These are phyloP conservation scores for Suhomyces sp. DNA, from an alignment of 805 yeast genomes.

Conservation along the genomic window DNA sequence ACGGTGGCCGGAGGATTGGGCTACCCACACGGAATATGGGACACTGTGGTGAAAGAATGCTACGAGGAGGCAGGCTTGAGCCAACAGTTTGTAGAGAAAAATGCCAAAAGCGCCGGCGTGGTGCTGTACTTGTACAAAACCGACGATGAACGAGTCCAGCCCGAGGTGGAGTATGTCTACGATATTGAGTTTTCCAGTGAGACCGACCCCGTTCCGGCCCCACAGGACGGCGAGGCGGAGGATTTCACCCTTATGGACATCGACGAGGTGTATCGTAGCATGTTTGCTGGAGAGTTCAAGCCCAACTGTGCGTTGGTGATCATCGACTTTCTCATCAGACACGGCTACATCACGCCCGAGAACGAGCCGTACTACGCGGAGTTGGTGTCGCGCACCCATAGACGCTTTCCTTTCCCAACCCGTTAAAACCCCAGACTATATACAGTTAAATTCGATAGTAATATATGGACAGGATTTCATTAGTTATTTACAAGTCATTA, in stretches of 20 bases:
- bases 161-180: slow-evolving; percentile 80
- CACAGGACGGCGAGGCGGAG: slow-evolving; percentile 59
- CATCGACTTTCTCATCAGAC: slow-evolving; percentile 84
- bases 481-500: neutral
- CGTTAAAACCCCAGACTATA: neutral
- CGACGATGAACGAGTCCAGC: slow-evolving; percentile 64
- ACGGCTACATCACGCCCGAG: slow-evolving; percentile 66
- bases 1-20: slow-evolving; percentile 96
- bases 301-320: slow-evolving; percentile 83
- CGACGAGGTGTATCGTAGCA: slow-evolving; percentile 50
- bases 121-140: slow-evolving; percentile 61
- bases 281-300: slow-evolving; percentile 66
- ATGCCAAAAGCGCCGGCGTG: slow-evolving; percentile 56
- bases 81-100: slow-evolving; percentile 44
- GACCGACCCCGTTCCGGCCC: slow-evolving; percentile 42
- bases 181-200: slow-evolving; percentile 59
- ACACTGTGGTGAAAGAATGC: slow-evolving; percentile 83
- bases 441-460: too few species aligned
- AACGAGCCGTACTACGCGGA: slow-evolving; percentile 65
- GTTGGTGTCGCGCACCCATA: slow-evolving; percentile 58
- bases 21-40: slow-evolving; percentile 67
- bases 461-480: neutral
- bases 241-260: slow-evolving; percentile 63
- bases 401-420: slow-evolving; percentile 67
- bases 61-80: slow-evolving; percentile 86